Base-by-base conservation (phyloP, 768 basidiomycete species). In the Paxillus rubicundulus region DNA sequence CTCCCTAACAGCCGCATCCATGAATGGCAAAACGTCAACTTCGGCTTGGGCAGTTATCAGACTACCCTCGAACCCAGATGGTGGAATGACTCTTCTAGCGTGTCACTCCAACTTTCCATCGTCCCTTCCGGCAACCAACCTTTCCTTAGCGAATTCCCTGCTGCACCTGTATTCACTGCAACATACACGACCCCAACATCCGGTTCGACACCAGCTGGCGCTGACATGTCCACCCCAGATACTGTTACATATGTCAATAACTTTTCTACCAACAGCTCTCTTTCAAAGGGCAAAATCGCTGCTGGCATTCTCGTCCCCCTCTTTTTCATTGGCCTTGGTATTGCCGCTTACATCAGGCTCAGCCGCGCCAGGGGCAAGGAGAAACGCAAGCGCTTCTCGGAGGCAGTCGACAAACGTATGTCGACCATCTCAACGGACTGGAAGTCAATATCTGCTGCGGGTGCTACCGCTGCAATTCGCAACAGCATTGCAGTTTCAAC, bases 331-430 rank as follows among this genome's bases (percentile, higher is more conserved):
- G 71, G 61, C 24, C 49, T 80, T 18, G 72, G 70, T 38, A 54
- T 75, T 33, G 73, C 65, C 10, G 61, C 72, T 0, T 89, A 82
- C 68, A 64, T 92, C 72, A 79, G 69, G 62, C 69, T 72, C 52
- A 79, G 68, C 46, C 82, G 89, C 53, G 61, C 68, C 28, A 77
- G 70, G 55, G 74, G 75, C 45, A 72, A 70, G 50, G 74, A 78
- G 27, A 77, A 86, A 65, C 75, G 80, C 61, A 77, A 72, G 66
- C 75, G 75, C 18, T 92, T 81, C 76, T 82, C 78, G 37, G 77
- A 84, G 64, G 79, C 74, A 9, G 68, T 92, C 66, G 89, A 92
- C 72, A 83, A 82, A 67, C 86, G 89, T 67, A 91, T 92, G 89
- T 86, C 83, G 2, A 87, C 85, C 45, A 88, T 91, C 58, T 85